Base-by-base conservation (phyloP, 805 yeast genomes). In the Jamesozyma gamospora region DNA sequence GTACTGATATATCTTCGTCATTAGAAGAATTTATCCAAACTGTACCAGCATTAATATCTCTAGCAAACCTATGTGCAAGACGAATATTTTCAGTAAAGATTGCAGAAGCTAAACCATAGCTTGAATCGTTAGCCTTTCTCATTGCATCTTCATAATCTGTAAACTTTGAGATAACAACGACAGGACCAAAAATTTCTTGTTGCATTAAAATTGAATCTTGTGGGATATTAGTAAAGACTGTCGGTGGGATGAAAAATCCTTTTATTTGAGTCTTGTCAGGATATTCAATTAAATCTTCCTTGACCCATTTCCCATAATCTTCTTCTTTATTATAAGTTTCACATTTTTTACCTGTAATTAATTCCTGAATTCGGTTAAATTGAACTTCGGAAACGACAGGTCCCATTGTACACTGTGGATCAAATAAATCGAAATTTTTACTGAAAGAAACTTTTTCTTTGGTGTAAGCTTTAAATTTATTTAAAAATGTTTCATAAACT, bases 21-120 rank as follows among this genome's bases (percentile, higher is more conserved):
- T 80, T 79, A 38, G 79, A 77, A 11, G 79, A 69, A 62, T 81
- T 81, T 51, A 80, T 64, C 75, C 83, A 81, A 31, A 79, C 75
- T 39, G 75, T 74, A 18, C 88, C 88, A 1, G 84, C 77, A 47
- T 74, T 70, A 43, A 81, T 60, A 39, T 72, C 74, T 24, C 69
- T 59, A n/a, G 85, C 79, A 51, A 79, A 67, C 37, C 64, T 56
- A 57, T 79, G 80, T 9, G 87, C 90, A 37, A 70, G 66, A 35
- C 71, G 67, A 37, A 82, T 64, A 58, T 82, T 79, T 47, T 66
- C 66, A 35, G 92, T 76, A 67, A 84, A 84, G 9, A 85, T 73
- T 5, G 69, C 67, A 11, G 70, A 63, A 11, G 69, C 72, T 39
- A 67, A 50, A 1, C 72, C 72, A 49, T 65, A 67, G 28, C 46